Conservation (phyloP, 176 grass and related monocot species). For the Carex scoparia region DNA sequence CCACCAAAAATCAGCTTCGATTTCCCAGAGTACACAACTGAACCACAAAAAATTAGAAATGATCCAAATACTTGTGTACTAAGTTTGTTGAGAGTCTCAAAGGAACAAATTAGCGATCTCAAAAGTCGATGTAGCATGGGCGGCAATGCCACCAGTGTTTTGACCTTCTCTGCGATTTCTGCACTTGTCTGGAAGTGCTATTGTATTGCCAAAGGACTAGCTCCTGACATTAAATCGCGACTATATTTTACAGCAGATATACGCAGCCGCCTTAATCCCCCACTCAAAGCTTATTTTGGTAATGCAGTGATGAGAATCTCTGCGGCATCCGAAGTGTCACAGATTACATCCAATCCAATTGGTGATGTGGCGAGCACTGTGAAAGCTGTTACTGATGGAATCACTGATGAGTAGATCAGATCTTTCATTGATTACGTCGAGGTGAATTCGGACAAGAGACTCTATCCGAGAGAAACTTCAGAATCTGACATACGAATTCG, state of each 20-base stretch:
- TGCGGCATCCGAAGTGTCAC: not conserved
- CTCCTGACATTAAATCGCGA: too few relatives aligned
- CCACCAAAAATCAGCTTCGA: not conserved
- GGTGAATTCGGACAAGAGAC: too few relatives aligned
- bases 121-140: not conserved
- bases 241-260: constrained; percentile 2
- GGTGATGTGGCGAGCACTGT: not conserved
- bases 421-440: constrained; percentile 12
- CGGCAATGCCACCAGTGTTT: not conserved
- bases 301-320: constrained; percentile 17
- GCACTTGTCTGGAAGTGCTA: constrained; percentile 23
- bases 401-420: constrained; percentile 12
- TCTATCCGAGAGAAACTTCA: too few relatives aligned
- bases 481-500: not conserved
- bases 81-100: not conserved
- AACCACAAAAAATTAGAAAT: not conserved
- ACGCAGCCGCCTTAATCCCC: not conserved
- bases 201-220: too few relatives aligned
- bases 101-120: not conserved
- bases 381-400: not conserved
- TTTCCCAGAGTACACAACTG: constrained; percentile 1
- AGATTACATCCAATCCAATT: not conserved
- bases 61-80: not conserved
- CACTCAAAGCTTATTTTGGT: not conserved
- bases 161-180: constrained; percentile 25